A percentile compares a stretch with the other conserved stretches of the same genome.
Evolutionary conservation across 139 green algal genomes (phyloP).

Genomic region (Prasinococcaceae sp.): DNA sequence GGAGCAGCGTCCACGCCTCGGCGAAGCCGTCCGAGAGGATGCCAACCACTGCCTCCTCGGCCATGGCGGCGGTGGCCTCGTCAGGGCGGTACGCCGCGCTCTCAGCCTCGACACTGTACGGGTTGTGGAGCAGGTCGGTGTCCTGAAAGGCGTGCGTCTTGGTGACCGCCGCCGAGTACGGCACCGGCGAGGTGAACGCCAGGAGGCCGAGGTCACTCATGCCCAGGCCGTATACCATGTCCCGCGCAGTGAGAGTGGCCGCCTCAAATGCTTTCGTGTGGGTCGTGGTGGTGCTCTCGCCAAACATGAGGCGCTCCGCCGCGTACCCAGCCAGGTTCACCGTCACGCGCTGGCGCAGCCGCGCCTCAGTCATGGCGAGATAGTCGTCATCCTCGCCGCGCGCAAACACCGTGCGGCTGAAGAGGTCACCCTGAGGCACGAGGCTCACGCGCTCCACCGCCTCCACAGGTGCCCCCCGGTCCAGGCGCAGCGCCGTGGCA

Average conservation of each 20-base stretch:
- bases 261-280: neutral
- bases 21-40: too few species aligned
- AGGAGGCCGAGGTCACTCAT: too few species aligned
- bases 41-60: too few species aligned
- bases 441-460: slow-evolving; percentile 18
- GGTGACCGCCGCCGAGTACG: too few species aligned
- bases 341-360: slow-evolving; percentile 3
- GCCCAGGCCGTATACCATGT: too few species aligned
- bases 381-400: slow-evolving; percentile 6
- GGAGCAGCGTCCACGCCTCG: too few species aligned
- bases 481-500: slow-evolving; percentile 9
- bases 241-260: slow-evolving; percentile 3
- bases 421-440: slow-evolving; percentile 13
- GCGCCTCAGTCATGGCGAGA: neutral
- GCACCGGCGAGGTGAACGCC: too few species aligned
- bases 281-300: neutral
- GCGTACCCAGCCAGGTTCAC: slow-evolving; percentile 2
- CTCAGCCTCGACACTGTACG: too few species aligned
- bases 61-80: too few species aligned
- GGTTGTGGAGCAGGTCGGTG: too few species aligned
- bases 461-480: slow-evolving; percentile 12
- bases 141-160: too few species aligned
- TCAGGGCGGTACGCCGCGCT: too few species aligned
- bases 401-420: neutral
- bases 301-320: slow-evolving; percentile 2